Base-by-base conservation (phyloP, 2,329 filamentous ascomycete genomes). In the Penicillium sp. region DNA sequence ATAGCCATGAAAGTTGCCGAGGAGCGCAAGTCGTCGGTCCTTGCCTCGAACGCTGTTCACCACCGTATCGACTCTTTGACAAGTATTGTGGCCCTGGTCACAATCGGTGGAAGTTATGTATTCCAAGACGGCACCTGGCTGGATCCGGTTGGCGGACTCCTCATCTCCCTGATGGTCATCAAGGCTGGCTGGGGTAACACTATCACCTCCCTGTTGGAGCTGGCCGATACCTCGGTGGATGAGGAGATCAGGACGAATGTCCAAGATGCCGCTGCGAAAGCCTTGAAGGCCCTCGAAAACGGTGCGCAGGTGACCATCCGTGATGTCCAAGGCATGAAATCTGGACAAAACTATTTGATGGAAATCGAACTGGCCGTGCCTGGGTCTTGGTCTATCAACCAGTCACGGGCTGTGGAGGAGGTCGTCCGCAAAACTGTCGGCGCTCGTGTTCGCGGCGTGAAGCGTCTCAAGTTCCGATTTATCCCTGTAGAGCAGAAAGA, bases 51-150 rank as follows among this genome's bases (percentile, higher is more conserved):
- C 68, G 92, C 94, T 53, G 82, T 97, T 60, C 94, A 99, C 74
- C 94, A 97, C 77, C 90, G 94, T 54, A 87, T 99, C 68, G 94
- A 99, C 74, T 96, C 91, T 52, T 81, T 96, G 50, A 99, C 94
- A 1, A 92, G 92, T 59, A 89, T 97, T 63, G 94, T 97, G 50
- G 95, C 94, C 2, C 81, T 97, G 27, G 80, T 88, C 51, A 92
- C 90, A 22, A 96, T 99, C 64, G 84, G 90, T 16, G 92, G 91
- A 40, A 91, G 92, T 43, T 95, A 97, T 71, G 79, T 95, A 46
- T 80, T 96, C 58, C 81, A 86, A 50, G 87, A 92, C 65, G 92
- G 92, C 47, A 83, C 88, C 27, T 97, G 94, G 92, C 80, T 97
- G 45, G 94, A 99, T 71, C 92, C 94, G 9, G 88, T 97, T 27